Evolutionary conservation across 805 yeast genomes (phyloP).

Genomic region (Yamadazyma paraphyllophila): DNA sequence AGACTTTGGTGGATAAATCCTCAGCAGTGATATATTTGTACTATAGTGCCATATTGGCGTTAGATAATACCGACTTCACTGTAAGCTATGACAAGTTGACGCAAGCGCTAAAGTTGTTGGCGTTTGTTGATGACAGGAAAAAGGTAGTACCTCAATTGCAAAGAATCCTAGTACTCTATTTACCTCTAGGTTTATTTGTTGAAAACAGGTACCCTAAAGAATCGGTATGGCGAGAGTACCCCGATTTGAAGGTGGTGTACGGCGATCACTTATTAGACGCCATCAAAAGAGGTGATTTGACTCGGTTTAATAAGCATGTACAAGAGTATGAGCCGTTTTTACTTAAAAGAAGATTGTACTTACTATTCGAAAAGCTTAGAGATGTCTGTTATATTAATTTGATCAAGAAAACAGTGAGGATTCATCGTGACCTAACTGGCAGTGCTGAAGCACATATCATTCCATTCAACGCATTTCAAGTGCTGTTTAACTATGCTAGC

Average conservation of each 20-base stretch:
- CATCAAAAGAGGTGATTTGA: slow-evolving; percentile 54
- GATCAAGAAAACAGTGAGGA: slow-evolving; percentile 37
- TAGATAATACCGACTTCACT: slow-evolving; percentile 60
- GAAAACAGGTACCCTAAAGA: slow-evolving; percentile 47
- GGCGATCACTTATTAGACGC: slow-evolving; percentile 45
- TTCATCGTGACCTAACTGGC: slow-evolving; percentile 20
- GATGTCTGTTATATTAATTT: slow-evolving; percentile 50
- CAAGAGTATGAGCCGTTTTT: slow-evolving; percentile 47
- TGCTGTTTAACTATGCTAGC: slow-evolving; percentile 39
- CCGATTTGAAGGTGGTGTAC: slow-evolving; percentile 43
- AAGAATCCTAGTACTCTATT: slow-evolving; percentile 53
- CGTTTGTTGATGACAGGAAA: slow-evolving; percentile 18
- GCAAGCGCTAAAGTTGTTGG: slow-evolving; percentile 43
- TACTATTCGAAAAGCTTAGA: slow-evolving; percentile 54
- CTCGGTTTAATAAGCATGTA: slow-evolving; percentile 46
- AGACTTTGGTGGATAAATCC: slow-evolving; percentile 27
- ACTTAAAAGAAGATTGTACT: slow-evolving; percentile 58
- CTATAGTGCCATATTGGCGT: slow-evolving; percentile 64
- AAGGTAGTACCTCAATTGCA: slow-evolving; percentile 33
- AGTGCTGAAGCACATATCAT: slow-evolving; percentile 30
- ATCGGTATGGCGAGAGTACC: slow-evolving; percentile 38
- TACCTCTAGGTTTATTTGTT: slow-evolving; percentile 61
- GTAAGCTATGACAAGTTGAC: slow-evolving; percentile 51
- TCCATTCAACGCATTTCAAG: slow-evolving; percentile 41
- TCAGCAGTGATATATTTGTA: slow-evolving; percentile 64